Evolutionary conservation across 768 basidiomycete genomes (phyloP).

Genomic region (Cystobasidium onofrii): DNA sequence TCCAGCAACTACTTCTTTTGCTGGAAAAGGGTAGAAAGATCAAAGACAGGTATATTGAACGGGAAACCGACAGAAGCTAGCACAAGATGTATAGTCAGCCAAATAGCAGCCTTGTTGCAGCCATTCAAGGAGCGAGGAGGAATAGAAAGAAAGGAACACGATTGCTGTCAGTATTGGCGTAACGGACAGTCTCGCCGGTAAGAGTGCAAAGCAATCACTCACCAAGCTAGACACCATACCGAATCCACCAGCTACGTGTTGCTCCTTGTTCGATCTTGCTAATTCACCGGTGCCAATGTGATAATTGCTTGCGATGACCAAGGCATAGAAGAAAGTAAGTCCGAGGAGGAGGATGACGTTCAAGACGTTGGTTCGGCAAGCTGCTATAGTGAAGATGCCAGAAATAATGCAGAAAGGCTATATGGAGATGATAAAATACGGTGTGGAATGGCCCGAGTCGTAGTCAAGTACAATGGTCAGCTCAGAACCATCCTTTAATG

Average conservation of each 20-base stretch:
- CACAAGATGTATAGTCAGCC: constrained; percentile 11
- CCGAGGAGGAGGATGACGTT: constrained; percentile 13
- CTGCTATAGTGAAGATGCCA: constrained; percentile 24
- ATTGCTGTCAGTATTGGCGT: no score
- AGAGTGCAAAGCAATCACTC: no score
- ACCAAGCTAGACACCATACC: not conserved
- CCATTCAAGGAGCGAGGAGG: no score
- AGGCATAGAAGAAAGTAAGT: constrained; percentile 4
- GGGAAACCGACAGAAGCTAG: constrained; percentile 9
- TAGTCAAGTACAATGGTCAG: no score
- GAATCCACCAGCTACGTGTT: constrained; percentile 1
- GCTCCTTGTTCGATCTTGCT: not conserved
- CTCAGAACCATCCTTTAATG: no score
- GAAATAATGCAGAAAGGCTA: constrained; percentile 2
- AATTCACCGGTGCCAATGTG: not conserved
- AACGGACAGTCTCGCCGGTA: no score
- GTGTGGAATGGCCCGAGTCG: no score
- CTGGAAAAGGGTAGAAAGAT: constrained; percentile 1
- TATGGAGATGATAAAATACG: no score
- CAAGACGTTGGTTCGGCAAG: constrained; percentile 10
- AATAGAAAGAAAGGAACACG: not conserved
- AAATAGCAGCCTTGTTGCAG: constrained; percentile 10
- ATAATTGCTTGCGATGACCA: not conserved
- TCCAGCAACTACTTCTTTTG: no score
- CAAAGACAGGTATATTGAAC: constrained; percentile 14